phyloP scores from a whole-genome alignment of 192 early-diverging fungal genomes.

The Gigaspora rosea region DNA sequence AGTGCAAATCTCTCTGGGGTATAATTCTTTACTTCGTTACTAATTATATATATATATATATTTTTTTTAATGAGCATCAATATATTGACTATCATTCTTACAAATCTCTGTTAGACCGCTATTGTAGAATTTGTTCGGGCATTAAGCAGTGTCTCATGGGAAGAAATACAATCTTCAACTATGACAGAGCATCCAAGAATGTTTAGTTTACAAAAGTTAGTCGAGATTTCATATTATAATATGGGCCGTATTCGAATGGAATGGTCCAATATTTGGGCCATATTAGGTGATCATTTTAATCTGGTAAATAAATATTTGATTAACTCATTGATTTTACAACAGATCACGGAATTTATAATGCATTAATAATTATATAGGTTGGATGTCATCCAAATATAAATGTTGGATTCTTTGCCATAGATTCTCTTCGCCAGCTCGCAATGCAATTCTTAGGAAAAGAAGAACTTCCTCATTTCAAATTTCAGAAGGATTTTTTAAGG shows the following conservation, averaged over 20 bases:
- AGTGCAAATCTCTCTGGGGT: constrained; percentile 75
- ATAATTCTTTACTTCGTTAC: not conserved
- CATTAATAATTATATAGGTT: constrained; percentile 42
- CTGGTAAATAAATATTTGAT: constrained; percentile 35
- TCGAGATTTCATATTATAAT: constrained; percentile 97
- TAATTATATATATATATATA: no score
- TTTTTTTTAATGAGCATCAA: not conserved
- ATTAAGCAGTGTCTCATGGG: constrained; percentile 82
- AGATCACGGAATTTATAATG: no score
- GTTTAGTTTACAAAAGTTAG: constrained; percentile 92
- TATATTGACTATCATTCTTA: not conserved
- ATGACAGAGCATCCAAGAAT: constrained; percentile 68
- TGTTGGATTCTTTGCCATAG: constrained; percentile 87
- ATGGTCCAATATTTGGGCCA: constrained; percentile 92
- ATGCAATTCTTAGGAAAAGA: constrained; percentile 96
- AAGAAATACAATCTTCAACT: constrained; percentile 77
- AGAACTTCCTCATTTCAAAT: constrained; percentile 90
- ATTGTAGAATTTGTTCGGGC: constrained; percentile 90
- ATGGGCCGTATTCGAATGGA: constrained; percentile 94
- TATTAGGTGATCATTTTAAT: constrained; percentile 83
- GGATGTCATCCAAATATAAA: constrained; percentile 83
- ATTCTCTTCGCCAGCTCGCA: constrained; percentile 86
- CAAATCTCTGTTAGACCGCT: constrained; percentile 43
- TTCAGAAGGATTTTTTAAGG: constrained; percentile 92
- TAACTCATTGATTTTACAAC: not conserved